These are phyloP conservation scores for Zizania latifolia DNA, from an alignment of 176 grass and related monocot species.

Conservation along the genomic window DNA sequence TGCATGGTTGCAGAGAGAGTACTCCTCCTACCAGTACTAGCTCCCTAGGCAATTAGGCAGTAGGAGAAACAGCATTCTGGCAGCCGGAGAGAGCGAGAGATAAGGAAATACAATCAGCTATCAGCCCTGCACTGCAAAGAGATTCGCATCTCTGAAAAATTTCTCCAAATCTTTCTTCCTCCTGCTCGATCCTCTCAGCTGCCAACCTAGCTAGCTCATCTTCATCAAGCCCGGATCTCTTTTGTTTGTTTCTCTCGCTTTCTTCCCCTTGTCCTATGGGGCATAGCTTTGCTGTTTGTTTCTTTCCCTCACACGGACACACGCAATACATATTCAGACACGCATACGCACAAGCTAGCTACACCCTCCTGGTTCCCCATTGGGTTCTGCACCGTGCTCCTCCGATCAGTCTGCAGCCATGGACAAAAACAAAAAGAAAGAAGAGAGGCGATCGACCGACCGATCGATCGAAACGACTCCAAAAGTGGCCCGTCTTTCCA, in stretches of 20 bases:
- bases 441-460: background rate
- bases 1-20: background rate
- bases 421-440: slow-evolving; percentile 24
- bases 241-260: no score
- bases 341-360: slow-evolving; percentile 11
- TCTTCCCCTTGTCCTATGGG: slow-evolving; percentile 20
- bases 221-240: slow-evolving; percentile 7
- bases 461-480: background rate
- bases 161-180: background rate
- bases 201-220: no score
- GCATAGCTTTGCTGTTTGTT: slow-evolving; percentile 15
- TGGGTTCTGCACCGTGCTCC: background rate
- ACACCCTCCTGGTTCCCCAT: no score
- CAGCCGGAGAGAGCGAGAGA: slow-evolving; percentile 3
- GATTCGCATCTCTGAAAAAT: slow-evolving; percentile 28
- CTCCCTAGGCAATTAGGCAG: slow-evolving; percentile 29
- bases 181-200: background rate
- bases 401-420: background rate
- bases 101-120: no score
- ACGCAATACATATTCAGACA: background rate
- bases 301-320: background rate
- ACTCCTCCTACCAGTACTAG: background rate
- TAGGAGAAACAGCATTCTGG: background rate
- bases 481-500: slow-evolving; percentile 37
- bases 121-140: slow-evolving; percentile 31